These are phyloP conservation scores for Candida qinlingensis DNA, from an alignment of 805 yeast genomes.

Conservation along the genomic window DNA sequence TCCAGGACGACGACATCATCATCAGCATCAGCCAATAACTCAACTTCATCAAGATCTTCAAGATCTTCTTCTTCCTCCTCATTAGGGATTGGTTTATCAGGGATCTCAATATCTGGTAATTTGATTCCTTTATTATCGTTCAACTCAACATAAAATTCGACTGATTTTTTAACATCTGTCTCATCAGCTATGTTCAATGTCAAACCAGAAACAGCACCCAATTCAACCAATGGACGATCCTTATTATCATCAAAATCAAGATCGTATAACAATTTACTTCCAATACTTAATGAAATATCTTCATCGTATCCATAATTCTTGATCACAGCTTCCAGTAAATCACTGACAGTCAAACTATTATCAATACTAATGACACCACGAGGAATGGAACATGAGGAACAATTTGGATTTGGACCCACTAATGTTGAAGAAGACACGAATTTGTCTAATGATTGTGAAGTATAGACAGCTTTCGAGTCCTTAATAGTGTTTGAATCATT, in stretches of 20 bases:
- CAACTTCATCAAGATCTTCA: slow-evolving; percentile 17
- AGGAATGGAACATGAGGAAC: slow-evolving; percentile 59
- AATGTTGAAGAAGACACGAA: slow-evolving; percentile 61
- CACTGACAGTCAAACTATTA: slow-evolving; percentile 35
- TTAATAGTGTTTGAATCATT: slow-evolving; percentile 25
- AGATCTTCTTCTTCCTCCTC: slow-evolving; percentile 21
- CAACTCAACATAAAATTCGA: slow-evolving; percentile 52
- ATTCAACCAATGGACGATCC: slow-evolving; percentile 38
- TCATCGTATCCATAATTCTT: slow-evolving; percentile 49
- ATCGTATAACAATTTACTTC: slow-evolving; percentile 64
- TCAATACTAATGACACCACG: slow-evolving; percentile 44
- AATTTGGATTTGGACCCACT: slow-evolving; percentile 59
- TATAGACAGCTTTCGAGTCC: slow-evolving; percentile 44
- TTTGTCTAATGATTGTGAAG: slow-evolving; percentile 50
- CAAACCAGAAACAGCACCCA: slow-evolving; percentile 58
- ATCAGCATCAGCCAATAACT: slow-evolving; percentile 11
- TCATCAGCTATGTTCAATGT: slow-evolving; percentile 75
- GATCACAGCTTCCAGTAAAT: slow-evolving; percentile 47
- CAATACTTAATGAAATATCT: slow-evolving; percentile 52
- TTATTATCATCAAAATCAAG: slow-evolving; percentile 82
- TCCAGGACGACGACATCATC: slow-evolving; percentile 19
- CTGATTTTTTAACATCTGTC: slow-evolving; percentile 55
- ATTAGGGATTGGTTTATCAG: slow-evolving; percentile 19
- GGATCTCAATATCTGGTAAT: slow-evolving; percentile 31
- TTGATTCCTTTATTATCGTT: slow-evolving; percentile 17